Conservation (phyloP, 2,329 filamentous ascomycete species). For the Neonectria ditissima region DNA sequence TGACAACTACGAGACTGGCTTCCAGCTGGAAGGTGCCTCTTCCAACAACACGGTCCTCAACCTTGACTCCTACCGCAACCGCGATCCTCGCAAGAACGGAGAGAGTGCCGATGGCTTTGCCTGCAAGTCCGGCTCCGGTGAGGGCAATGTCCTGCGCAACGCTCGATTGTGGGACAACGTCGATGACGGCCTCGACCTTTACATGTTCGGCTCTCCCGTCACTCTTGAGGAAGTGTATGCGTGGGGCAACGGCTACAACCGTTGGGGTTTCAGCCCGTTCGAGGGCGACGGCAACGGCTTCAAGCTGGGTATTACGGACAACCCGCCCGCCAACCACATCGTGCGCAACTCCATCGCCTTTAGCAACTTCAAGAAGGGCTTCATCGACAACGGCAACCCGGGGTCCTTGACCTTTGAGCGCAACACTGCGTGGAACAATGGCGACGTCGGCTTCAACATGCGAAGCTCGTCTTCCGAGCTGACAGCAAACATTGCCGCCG, state of each 20-base stretch:
- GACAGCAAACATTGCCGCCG: conserved; percentile 54
- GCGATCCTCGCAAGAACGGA: conserved; percentile 62
- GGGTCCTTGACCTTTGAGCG: conserved; percentile 53
- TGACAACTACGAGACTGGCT: conserved; percentile 54
- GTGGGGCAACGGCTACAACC: conserved; percentile 59
- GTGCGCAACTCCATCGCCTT: conserved; percentile 58
- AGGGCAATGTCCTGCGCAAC: conserved; percentile 57
- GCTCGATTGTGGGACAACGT: conserved; percentile 61
- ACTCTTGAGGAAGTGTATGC: conserved; percentile 56
- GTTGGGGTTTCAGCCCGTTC: conserved; percentile 56
- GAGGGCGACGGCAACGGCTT: conserved; percentile 60
- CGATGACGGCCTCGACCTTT: conserved; percentile 54
- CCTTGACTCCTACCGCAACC: conserved; percentile 58
- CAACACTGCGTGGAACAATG: conserved; percentile 60
- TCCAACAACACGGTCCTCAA: conserved; percentile 55
- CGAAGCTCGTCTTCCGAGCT: conserved; percentile 48
- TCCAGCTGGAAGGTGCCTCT: conserved; percentile 50
- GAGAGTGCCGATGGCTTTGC: conserved; percentile 62
- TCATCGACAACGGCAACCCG: conserved; percentile 58
- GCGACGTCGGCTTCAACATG: conserved; percentile 43
- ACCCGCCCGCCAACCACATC: conserved; percentile 54
- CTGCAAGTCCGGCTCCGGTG: conserved; percentile 58
- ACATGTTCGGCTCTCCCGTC: conserved; percentile 52
- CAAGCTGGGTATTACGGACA: conserved; percentile 54
- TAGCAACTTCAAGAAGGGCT: conserved; percentile 56